Evolutionary conservation across 163 green algal genomes (phyloP).

Genomic region (Trebouxiophyceae sp.): DNA sequence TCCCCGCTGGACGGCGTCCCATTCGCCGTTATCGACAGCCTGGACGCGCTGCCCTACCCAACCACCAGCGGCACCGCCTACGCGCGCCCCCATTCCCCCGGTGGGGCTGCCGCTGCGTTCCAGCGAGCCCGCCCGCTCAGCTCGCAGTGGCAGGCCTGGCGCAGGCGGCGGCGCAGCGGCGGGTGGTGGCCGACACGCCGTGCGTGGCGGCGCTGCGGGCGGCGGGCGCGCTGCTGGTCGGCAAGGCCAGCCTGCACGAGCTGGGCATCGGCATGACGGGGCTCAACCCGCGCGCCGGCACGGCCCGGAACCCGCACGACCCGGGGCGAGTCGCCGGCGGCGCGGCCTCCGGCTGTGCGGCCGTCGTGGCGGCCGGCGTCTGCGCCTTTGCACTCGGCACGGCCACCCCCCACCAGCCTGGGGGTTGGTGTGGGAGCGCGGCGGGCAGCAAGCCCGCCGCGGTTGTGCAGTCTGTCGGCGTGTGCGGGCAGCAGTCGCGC

Average conservation of each 20-base stretch:
- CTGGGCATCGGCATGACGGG: conserved; percentile 47
- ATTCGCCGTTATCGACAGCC: conserved; percentile 60
- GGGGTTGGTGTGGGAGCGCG: conserved; percentile 1
- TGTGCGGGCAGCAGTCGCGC: not conserved
- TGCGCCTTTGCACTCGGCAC: conserved; percentile 50
- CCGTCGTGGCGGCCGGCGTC: conserved; percentile 50
- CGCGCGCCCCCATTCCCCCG: conserved; percentile 10
- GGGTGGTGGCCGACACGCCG: conserved; percentile 2
- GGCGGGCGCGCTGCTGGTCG: conserved; percentile 48
- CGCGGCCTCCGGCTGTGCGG: conserved; percentile 47
- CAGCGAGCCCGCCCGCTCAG: too few species aligned
- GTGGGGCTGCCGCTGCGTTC: too few species aligned
- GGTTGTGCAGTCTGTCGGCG: too few species aligned
- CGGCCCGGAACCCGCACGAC: conserved; percentile 43
- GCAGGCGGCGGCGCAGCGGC: not conserved
- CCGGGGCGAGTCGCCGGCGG: conserved; percentile 36
- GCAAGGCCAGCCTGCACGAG: conserved; percentile 62
- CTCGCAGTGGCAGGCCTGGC: not conserved
- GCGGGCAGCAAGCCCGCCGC: too few species aligned
- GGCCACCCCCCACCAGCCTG: too few species aligned
- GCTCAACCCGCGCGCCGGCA: conserved; percentile 38
- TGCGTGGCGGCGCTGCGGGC: conserved; percentile 34
- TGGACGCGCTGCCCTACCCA: conserved; percentile 45
- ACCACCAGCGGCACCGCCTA: conserved; percentile 57
- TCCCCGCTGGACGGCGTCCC: conserved; percentile 61